A percentile compares a stretch with the other conserved stretches of the same genome.
Conservation (phyloP, 2,329 filamentous ascomycete species). For the Rhynchosporium secalis region DNA sequence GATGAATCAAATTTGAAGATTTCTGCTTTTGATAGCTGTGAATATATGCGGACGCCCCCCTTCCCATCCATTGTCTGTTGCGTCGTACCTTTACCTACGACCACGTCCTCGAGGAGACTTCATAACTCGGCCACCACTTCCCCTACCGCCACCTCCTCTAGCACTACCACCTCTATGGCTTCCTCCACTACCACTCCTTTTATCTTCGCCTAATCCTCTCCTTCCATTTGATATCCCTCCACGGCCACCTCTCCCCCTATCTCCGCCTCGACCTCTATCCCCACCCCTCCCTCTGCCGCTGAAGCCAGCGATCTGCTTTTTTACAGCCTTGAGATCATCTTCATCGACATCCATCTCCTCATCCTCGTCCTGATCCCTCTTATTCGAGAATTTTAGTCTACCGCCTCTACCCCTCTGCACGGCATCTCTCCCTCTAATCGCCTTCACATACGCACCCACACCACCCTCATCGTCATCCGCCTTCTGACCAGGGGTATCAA, state of each 20-base stretch:
- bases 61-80: not conserved
- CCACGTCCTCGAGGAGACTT: conserved; percentile 36
- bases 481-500: conserved; percentile 55
- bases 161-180: conserved; percentile 25
- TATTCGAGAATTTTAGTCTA: conserved; percentile 71
- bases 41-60: not conserved
- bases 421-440: conserved; percentile 66
- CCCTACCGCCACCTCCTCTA: conserved; percentile 17
- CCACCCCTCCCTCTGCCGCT: conserved; percentile 38
- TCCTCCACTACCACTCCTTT: conserved; percentile 32
- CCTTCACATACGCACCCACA: conserved; percentile 68
- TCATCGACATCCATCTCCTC: conserved; percentile 50
- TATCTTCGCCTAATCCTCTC: conserved; percentile 49
- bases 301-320: conserved; percentile 46
- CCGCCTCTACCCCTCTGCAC: conserved; percentile 65
- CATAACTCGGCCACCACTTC: conserved; percentile 36
- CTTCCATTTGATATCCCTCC: conserved; percentile 50
- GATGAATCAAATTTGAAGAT: not conserved
- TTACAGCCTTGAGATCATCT: conserved; percentile 51
- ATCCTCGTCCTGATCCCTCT: conserved; percentile 55
- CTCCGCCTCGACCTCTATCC: conserved; percentile 40
- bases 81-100: conserved; percentile 23
- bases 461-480: conserved; percentile 51
- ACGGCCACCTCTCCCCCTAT: conserved; percentile 47
- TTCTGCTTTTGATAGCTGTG: not conserved